These are phyloP conservation scores for Calonectria pteridis DNA, from an alignment of 2,329 filamentous ascomycete species.

Conservation along the genomic window DNA sequence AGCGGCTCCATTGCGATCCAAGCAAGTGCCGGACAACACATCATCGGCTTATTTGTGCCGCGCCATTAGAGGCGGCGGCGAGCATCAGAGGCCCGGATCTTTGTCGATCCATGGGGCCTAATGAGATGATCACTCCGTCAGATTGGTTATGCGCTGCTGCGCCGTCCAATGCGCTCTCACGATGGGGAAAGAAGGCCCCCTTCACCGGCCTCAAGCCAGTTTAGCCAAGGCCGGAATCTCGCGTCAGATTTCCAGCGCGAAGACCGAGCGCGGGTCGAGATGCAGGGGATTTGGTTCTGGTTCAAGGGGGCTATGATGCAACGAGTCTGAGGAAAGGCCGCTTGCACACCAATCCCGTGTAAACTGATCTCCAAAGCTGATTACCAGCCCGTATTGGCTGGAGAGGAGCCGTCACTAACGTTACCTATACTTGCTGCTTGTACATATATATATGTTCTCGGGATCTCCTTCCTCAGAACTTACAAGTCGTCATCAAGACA, in stretches of 20 bases:
- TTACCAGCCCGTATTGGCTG: not conserved
- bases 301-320: not conserved
- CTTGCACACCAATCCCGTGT: not conserved
- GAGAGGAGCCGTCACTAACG: not conserved
- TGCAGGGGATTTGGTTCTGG: not conserved
- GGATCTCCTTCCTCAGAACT: too few relatives aligned
- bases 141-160: not conserved
- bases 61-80: too few relatives aligned
- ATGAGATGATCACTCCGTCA: not conserved
- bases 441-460: not conserved
- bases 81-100: not conserved
- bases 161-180: not conserved
- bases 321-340: not conserved
- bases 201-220: not conserved
- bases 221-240: not conserved
- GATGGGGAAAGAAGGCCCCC: too few relatives aligned
- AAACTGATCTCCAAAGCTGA: not conserved
- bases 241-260: not conserved
- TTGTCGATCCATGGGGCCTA: not conserved
- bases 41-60: not conserved
- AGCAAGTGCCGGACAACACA: not conserved
- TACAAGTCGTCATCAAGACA: not conserved
- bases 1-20: not conserved
- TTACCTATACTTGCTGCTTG: not conserved
- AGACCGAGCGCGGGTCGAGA: not conserved